These are phyloP conservation scores for Sphaerulina vaccinii DNA, from an alignment of 2,329 filamentous ascomycete genomes.

Conservation along the genomic window DNA sequence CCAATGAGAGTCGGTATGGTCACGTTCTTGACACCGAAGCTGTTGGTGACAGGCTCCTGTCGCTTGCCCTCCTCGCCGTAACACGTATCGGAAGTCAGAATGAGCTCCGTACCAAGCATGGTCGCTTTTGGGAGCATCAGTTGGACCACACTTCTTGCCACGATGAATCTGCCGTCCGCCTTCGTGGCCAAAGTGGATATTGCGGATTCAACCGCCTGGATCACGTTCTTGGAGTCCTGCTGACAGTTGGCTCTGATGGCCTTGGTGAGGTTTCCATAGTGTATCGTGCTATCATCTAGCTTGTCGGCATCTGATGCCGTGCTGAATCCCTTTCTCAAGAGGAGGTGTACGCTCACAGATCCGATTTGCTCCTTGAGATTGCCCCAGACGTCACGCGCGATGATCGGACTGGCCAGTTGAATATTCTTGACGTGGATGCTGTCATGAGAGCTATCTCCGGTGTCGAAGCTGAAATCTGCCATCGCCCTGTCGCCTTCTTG, in stretches of 20 bases:
- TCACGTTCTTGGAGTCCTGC: not conserved
- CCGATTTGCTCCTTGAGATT: conserved; percentile 63
- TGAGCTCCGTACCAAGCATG: conserved; percentile 54
- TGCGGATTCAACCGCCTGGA: conserved; percentile 18
- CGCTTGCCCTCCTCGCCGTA: conserved; percentile 25
- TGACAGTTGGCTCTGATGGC: conserved; percentile 43
- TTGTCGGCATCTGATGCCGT: conserved; percentile 59
- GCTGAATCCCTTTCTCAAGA: conserved; percentile 55
- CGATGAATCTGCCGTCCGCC: conserved; percentile 22
- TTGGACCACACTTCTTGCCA: conserved; percentile 26
- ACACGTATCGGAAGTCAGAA: conserved; percentile 40
- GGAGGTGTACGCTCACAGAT: conserved; percentile 59
- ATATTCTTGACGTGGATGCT: conserved; percentile 63
- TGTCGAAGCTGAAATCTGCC: too few relatives aligned
- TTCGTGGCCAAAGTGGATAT: conserved; percentile 32
- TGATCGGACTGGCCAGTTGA: conserved; percentile 54
- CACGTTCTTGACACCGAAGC: conserved; percentile 47
- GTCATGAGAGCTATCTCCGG: too few relatives aligned
- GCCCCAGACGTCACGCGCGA: conserved; percentile 67
- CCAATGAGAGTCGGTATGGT: conserved; percentile 68
- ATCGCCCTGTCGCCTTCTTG: too few relatives aligned
- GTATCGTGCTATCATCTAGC: conserved; percentile 68
- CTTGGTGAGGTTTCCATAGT: conserved; percentile 72
- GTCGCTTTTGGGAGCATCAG: conserved; percentile 66
- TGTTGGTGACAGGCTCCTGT: conserved; percentile 43